Conservation (phyloP, 2,329 filamentous ascomycete species). For the Fusarium sp. region DNA sequence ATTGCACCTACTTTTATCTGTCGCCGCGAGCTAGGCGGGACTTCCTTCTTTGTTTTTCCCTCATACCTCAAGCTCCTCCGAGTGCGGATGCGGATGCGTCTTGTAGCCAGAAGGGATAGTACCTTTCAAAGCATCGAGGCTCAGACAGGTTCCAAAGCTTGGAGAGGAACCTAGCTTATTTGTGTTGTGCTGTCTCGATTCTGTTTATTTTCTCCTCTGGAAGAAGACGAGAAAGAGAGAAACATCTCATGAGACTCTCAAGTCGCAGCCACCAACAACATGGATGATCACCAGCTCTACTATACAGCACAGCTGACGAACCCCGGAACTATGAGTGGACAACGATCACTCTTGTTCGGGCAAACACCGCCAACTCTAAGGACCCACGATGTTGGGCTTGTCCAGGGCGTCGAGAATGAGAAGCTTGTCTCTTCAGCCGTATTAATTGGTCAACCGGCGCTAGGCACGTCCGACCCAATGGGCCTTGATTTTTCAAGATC, state of each 20-base stretch:
- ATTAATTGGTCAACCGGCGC: constrained; percentile 15
- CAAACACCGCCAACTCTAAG: constrained; percentile 30
- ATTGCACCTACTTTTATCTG: neutral
- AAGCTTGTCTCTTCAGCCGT: constrained; percentile 24
- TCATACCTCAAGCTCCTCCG: constrained; percentile 22
- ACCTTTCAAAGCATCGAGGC: constrained; percentile 7
- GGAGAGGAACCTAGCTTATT: neutral
- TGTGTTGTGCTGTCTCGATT: neutral
- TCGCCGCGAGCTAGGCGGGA: constrained; percentile 26
- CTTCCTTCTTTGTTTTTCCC: constrained; percentile 22
- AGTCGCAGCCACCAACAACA: neutral
- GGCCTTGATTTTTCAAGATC: neutral
- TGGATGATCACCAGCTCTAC: neutral
- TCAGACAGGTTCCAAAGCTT: neutral
- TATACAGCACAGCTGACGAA: constrained; percentile 35
- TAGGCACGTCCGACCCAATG: constrained; percentile 34
- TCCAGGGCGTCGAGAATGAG: constrained; percentile 28
- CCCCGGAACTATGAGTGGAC: constrained; percentile 38
- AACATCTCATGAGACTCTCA: neutral
- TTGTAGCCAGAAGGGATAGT: constrained; percentile 3
- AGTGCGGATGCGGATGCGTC: constrained; percentile 31
- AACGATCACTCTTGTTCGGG: constrained; percentile 23
- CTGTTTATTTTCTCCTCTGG: neutral
- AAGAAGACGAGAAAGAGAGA: neutral
- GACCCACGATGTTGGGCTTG: constrained; percentile 30